Evolutionary conservation across 257 asterid genomes (phyloP).

Genomic region (Solanum sparsipilum): DNA sequence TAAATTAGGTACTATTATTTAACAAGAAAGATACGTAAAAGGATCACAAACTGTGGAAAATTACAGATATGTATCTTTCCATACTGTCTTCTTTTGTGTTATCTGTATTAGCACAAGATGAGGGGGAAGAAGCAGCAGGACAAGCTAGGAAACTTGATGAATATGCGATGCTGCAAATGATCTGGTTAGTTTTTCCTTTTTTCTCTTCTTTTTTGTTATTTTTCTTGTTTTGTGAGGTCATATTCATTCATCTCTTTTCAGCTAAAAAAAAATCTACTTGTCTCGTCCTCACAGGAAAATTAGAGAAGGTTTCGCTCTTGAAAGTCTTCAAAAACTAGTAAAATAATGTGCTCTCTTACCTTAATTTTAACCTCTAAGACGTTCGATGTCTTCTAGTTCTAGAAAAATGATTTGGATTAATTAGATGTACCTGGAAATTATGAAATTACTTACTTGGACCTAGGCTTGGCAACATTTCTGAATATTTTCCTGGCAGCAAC

Average conservation of each 20-base stretch:
- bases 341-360: not conserved
- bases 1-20: not conserved
- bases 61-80: not conserved
- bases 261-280: not conserved
- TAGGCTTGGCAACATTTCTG: conserved; percentile 73
- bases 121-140: not conserved
- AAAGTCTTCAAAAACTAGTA: not conserved
- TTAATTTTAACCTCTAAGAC: not conserved
- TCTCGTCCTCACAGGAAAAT: not conserved
- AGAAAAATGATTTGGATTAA: not conserved
- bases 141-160: not conserved
- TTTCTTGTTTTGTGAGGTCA: not conserved
- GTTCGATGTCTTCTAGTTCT: not conserved
- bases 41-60: not conserved
- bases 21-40: not conserved
- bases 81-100: not conserved
- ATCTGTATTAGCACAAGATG: not conserved
- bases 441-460: conserved; percentile 46
- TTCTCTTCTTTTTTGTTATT: not conserved
- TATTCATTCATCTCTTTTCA: not conserved
- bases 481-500: conserved; percentile 85
- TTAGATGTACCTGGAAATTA: not conserved
- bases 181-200: not conserved
- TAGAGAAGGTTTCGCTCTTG: not conserved
- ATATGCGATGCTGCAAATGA: not conserved